Percentiles rank a stretch among this genome's conserved stretches.
These are phyloP conservation scores for Tolypocladium nubicola DNA, from an alignment of 2,329 filamentous ascomycete species.

Conservation along the genomic window DNA sequence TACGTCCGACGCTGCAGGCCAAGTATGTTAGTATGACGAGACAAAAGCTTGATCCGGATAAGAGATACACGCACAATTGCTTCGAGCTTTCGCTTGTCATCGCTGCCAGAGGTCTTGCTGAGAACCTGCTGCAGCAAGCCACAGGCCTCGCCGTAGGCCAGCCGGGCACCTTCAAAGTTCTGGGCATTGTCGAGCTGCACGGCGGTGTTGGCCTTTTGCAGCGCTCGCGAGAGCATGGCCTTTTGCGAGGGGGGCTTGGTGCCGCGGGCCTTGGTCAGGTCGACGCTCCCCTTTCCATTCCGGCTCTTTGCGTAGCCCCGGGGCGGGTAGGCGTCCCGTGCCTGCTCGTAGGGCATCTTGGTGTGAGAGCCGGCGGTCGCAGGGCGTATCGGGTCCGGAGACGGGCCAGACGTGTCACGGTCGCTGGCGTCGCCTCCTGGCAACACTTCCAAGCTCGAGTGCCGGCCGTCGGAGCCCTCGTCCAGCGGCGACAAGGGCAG, in stretches of 20 bases:
- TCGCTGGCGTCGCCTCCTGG: conserved; percentile 5
- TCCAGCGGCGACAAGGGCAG: conserved; percentile 13
- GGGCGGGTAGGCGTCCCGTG: conserved; percentile 15
- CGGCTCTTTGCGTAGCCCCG: conserved; percentile 21
- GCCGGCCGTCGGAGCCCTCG: conserved; percentile 1
- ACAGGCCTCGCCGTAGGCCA: conserved; percentile 87
- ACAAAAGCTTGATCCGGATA: no score
- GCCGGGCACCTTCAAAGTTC: conserved; percentile 83
- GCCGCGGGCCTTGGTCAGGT: conserved; percentile 15
- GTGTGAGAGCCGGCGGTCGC: conserved; percentile 5
- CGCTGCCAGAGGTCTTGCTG: conserved; percentile 68
- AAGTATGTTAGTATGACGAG: not conserved
- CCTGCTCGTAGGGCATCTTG: conserved; percentile 20
- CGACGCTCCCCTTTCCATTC: conserved; percentile 21
- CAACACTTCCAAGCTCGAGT: conserved; percentile 2
- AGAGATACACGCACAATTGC: conserved; percentile 62
- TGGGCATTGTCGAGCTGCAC: conserved; percentile 93
- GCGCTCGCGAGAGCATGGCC: conserved; percentile 88
- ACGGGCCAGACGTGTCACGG: conserved; percentile 7
- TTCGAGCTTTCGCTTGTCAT: conserved; percentile 83
- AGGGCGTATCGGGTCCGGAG: conserved; percentile 4
- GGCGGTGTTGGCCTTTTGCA: conserved; percentile 92
- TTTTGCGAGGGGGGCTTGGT: conserved; percentile 65
- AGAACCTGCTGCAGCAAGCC: conserved; percentile 81
- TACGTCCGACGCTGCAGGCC: conserved; percentile 68